phyloP scores from a whole-genome alignment of 1,284 basidiomycete genomes.

The Irpex sp. region DNA sequence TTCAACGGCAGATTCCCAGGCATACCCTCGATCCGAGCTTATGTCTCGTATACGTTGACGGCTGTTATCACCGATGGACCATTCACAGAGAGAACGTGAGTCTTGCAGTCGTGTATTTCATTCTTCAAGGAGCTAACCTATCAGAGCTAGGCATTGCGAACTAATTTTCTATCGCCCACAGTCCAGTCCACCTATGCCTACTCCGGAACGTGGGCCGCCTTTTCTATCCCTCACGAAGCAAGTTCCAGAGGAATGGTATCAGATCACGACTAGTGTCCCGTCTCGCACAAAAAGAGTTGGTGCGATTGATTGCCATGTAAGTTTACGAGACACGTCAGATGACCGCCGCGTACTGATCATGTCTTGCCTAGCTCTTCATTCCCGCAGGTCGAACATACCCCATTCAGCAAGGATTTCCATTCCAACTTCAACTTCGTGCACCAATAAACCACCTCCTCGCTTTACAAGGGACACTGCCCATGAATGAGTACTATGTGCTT shows the following conservation, averaged over 20 bases:
- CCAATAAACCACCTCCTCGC: slow-evolving; percentile 5
- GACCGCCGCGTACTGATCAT: not conserved
- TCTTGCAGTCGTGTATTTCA: slow-evolving; percentile 11
- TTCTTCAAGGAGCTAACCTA: not conserved
- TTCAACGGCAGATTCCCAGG: slow-evolving; percentile 33
- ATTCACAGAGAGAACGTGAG: slow-evolving; percentile 7
- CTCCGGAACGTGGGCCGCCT: slow-evolving; percentile 21
- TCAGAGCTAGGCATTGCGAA: not conserved
- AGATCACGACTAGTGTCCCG: slow-evolving; percentile 39
- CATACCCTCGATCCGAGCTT: slow-evolving; percentile 25
- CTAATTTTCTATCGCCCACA: slow-evolving; percentile 43
- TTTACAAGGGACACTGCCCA: not conserved
- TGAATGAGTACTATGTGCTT: not conserved
- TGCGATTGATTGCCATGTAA: slow-evolving; percentile 43
- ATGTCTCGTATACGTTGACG: slow-evolving; percentile 35
- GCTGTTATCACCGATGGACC: slow-evolving; percentile 22
- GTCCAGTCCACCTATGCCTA: slow-evolving; percentile 44
- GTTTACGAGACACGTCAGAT: not conserved
- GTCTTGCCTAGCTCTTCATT: slow-evolving; percentile 36
- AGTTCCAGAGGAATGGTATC: slow-evolving; percentile 58
- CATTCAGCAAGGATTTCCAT: slow-evolving; percentile 47
- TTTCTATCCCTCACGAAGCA: slow-evolving; percentile 48
- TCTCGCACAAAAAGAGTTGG: slow-evolving; percentile 21
- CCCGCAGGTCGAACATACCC: slow-evolving; percentile 49
- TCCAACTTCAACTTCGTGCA: slow-evolving; percentile 54